Conservation (phyloP, 2,329 filamentous ascomycete genomes). For the Pseudocercospora musae region DNA sequence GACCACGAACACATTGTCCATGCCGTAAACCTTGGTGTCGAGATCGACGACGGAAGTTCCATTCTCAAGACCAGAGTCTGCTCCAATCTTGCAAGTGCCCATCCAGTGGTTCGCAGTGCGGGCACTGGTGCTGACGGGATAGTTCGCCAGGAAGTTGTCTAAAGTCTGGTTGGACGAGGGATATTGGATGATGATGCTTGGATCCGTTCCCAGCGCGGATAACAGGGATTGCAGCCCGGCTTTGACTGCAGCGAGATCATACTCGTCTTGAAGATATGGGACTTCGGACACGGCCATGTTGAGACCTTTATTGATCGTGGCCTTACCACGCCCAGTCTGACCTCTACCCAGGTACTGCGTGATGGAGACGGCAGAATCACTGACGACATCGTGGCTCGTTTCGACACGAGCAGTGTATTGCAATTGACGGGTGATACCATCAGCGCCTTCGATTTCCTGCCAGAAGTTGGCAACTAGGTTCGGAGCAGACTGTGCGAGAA, state of each 20-base stretch:
- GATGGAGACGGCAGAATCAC: slow-evolving; percentile 41
- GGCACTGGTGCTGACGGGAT: slow-evolving; percentile 38
- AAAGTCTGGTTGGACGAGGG: slow-evolving; percentile 53
- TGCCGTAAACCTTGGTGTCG: slow-evolving; percentile 55
- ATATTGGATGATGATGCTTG: slow-evolving; percentile 55
- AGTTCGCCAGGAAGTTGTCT: slow-evolving; percentile 53
- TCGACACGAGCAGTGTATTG: slow-evolving; percentile 67
- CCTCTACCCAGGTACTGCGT: slow-evolving; percentile 62
- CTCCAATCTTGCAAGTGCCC: slow-evolving; percentile 40
- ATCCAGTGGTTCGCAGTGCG: slow-evolving; percentile 49
- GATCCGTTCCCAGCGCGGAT: slow-evolving; percentile 52
- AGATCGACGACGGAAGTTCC: slow-evolving; percentile 49
- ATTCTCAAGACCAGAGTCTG: slow-evolving; percentile 43
- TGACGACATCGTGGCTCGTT: slow-evolving; percentile 47
- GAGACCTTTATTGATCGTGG: slow-evolving; percentile 58
- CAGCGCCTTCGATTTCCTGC: slow-evolving; percentile 55
- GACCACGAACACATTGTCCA: slow-evolving; percentile 65
- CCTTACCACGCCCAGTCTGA: slow-evolving; percentile 58
- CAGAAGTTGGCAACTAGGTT: slow-evolving; percentile 63
- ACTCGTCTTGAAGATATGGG: slow-evolving; percentile 57
- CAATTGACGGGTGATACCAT: slow-evolving; percentile 61
- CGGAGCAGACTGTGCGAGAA: slow-evolving; percentile 62
- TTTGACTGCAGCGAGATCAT: slow-evolving; percentile 63
- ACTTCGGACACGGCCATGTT: slow-evolving; percentile 57
- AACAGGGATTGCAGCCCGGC: slow-evolving; percentile 61